phyloP scores from a whole-genome alignment of 2,329 filamentous ascomycete species.

The Clonostachys sp. region DNA sequence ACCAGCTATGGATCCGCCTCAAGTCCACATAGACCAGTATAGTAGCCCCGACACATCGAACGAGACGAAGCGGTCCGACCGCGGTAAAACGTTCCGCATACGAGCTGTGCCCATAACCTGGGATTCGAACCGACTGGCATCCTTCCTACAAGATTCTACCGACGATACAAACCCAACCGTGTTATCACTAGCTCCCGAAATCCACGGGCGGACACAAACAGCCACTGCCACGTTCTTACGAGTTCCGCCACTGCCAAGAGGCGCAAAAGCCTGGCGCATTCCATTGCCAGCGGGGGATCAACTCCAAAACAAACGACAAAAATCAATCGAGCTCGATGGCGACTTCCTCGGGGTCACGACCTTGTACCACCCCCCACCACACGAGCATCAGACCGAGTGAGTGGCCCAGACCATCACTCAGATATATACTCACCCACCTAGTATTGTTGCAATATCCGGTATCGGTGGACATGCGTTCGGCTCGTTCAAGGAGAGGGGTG shows the following conservation, averaged over 20 bases:
- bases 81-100: too few relatives aligned
- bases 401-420: neutral
- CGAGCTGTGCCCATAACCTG: too few relatives aligned
- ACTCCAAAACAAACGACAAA: neutral
- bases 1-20: too few relatives aligned
- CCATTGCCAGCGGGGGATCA: neutral
- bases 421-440: constrained; percentile 1
- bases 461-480: constrained; percentile 19
- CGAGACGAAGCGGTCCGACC: too few relatives aligned
- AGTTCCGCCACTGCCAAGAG: neutral
- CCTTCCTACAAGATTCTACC: too few relatives aligned
- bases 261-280: neutral
- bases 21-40: too few relatives aligned
- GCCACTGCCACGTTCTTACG: neutral
- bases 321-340: neutral
- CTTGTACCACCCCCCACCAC: neutral
- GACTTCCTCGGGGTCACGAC: neutral
- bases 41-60: too few relatives aligned
- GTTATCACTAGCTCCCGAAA: neutral
- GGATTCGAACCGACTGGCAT: too few relatives aligned
- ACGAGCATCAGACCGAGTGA: neutral
- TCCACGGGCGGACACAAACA: neutral
- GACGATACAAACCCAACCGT: too few relatives aligned
- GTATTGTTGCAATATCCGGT: constrained; percentile 7
- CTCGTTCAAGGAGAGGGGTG: constrained; percentile 18